A percentile compares a stretch with the other conserved stretches of the same genome.
Conservation (phyloP, 2,329 filamentous ascomycete species). For the Metarhizium brunneum region DNA sequence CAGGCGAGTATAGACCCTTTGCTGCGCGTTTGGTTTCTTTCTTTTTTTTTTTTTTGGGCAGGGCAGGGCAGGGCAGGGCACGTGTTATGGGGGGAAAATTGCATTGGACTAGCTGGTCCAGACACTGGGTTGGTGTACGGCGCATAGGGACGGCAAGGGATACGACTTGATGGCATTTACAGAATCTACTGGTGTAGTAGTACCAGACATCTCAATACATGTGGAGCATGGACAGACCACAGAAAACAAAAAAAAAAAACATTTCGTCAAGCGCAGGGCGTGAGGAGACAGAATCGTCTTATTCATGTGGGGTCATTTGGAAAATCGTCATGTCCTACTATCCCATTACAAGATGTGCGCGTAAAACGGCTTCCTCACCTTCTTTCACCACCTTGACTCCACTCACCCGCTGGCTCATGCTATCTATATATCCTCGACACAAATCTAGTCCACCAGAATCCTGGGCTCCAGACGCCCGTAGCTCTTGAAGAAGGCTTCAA, state of each 20-base stretch:
- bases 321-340: background rate
- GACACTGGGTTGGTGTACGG: background rate
- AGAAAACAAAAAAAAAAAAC: background rate
- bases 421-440: background rate
- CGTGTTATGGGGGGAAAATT: background rate
- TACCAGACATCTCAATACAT: background rate
- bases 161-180: background rate
- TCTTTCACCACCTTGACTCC: background rate
- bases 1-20: too few relatives aligned
- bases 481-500: slow-evolving; percentile 76
- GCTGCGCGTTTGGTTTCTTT: background rate
- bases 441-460: slow-evolving; percentile 68
- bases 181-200: background rate
- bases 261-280: slow-evolving; percentile 11
- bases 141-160: background rate
- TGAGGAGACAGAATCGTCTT: background rate
- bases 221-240: background rate
- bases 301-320: background rate
- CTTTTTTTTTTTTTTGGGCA: background rate
- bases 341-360: background rate
- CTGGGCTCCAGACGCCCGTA: slow-evolving; percentile 76
- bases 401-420: background rate
- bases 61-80: background rate
- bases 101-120: background rate
- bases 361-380: background rate